Percentiles rank a stretch among this genome's conserved stretches.
These are phyloP conservation scores for Phytophthora chlamydospora DNA, from an alignment of 352 stramenopile genomes.

Conservation along the genomic window DNA sequence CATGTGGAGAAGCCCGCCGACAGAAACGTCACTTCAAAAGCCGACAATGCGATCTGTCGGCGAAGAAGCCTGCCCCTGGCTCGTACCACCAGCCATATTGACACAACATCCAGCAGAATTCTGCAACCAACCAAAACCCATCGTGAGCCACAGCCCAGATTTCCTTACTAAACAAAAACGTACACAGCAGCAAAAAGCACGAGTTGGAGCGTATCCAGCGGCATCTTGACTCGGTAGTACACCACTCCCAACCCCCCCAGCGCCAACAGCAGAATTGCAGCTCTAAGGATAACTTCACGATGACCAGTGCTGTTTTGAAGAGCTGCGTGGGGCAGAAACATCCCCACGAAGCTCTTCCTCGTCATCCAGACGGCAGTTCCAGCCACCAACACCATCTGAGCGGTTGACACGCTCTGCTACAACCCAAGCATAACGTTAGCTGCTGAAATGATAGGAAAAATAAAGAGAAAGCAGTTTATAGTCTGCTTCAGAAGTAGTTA, in stretches of 20 bases:
- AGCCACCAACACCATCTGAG: constrained; percentile 35
- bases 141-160: neutral
- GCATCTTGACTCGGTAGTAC: constrained; percentile 8
- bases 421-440: neutral
- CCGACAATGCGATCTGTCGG: constrained; percentile 28
- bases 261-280: neutral
- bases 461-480: neutral
- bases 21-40: constrained; percentile 34
- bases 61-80: constrained; percentile 18
- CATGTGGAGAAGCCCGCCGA: constrained; percentile 43
- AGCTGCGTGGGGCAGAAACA: constrained; percentile 17
- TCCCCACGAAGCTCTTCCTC: constrained; percentile 26
- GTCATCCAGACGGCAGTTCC: constrained; percentile 53
- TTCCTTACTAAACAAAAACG: constrained; percentile 5
- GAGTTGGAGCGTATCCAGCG: constrained; percentile 13
- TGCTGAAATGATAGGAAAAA: neutral
- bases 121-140: constrained; percentile 12
- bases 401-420: constrained; percentile 32
- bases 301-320: constrained; percentile 4
- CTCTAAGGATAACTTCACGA: constrained; percentile 16
- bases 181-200: constrained; percentile 30
- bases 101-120: constrained; percentile 33
- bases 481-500: constrained; percentile 7
- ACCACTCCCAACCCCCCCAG: constrained; percentile 8
- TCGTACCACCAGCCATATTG: constrained; percentile 20